phyloP scores from a whole-genome alignment of 1,284 basidiomycete species.

The Fomitopsis betulina region DNA sequence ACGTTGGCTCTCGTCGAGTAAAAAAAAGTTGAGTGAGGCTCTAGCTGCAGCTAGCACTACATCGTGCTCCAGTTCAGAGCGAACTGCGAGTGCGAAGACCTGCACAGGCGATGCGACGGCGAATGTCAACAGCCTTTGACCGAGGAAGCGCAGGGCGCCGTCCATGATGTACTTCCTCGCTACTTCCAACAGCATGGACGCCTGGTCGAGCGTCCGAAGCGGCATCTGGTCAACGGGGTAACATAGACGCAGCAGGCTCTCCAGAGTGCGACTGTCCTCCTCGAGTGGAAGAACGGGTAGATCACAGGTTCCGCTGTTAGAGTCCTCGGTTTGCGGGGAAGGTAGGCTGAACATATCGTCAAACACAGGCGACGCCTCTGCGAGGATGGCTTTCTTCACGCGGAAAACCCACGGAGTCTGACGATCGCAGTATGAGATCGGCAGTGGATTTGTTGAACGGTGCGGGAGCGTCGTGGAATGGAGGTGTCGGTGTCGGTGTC shows the following conservation, averaged over 20 bases:
- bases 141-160: too few relatives aligned
- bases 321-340: neutral
- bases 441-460: slow-evolving; percentile 8
- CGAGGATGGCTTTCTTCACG: too few relatives aligned
- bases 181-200: too few relatives aligned
- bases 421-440: neutral
- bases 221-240: neutral
- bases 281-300: neutral
- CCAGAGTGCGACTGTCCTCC: neutral
- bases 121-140: too few relatives aligned
- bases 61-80: too few relatives aligned
- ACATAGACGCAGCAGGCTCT: neutral
- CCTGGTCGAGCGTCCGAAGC: too few relatives aligned
- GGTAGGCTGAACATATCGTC: too few relatives aligned
- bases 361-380: too few relatives aligned
- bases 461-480: neutral
- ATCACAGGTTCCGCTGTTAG: neutral
- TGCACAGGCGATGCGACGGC: too few relatives aligned
- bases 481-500: neutral
- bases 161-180: too few relatives aligned
- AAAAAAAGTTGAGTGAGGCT: neutral
- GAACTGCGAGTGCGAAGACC: too few relatives aligned
- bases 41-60: neutral
- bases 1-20: neutral
- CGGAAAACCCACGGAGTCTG: too few relatives aligned